These are phyloP conservation scores for Claviceps lovelessii DNA, from an alignment of 2,329 filamentous ascomycete species.

Conservation along the genomic window DNA sequence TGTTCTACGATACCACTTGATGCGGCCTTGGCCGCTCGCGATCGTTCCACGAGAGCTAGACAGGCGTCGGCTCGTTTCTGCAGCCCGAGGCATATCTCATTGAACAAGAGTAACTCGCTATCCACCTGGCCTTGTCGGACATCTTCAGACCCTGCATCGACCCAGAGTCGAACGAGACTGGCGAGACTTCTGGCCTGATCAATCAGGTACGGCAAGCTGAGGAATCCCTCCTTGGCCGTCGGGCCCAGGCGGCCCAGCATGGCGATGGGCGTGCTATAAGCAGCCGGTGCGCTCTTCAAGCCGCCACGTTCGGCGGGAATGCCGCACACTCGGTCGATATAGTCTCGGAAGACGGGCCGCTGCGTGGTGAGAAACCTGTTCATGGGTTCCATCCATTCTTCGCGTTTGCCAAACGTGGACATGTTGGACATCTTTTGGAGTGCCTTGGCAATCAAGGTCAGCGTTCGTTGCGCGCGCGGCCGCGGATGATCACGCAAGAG, in stretches of 20 bases:
- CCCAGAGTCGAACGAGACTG: slow-evolving; percentile 67
- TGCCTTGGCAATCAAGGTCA: slow-evolving; percentile 85
- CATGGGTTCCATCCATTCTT: slow-evolving; percentile 99
- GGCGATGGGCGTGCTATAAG: slow-evolving; percentile 83
- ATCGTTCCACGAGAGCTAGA: slow-evolving; percentile 32
- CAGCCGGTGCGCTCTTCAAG: slow-evolving; percentile 53
- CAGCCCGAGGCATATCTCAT: slow-evolving; percentile 33
- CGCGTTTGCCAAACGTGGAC: slow-evolving; percentile 82
- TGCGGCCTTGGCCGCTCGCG: slow-evolving; percentile 24
- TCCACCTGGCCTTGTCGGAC: slow-evolving; percentile 20
- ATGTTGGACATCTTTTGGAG: slow-evolving; percentile 84
- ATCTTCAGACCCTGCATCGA: slow-evolving; percentile 37
- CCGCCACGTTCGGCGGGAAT: slow-evolving; percentile 59
- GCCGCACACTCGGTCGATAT: slow-evolving; percentile 73
- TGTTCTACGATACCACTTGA: slow-evolving; percentile 20
- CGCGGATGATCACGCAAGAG: slow-evolving; percentile 71
- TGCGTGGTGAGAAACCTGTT: slow-evolving; percentile 70
- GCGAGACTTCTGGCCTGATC: slow-evolving; percentile 80
- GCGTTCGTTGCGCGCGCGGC: slow-evolving; percentile 66
- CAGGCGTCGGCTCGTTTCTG: slow-evolving; percentile 38
- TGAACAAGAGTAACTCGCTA: slow-evolving; percentile 40
- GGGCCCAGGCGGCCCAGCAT: slow-evolving; percentile 72
- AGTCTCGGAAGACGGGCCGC: slow-evolving; percentile 68
- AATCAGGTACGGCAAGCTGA: slow-evolving; percentile 81
- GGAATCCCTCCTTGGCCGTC: slow-evolving; percentile 78